phyloP scores from a whole-genome alignment of 805 yeast genomes.

The Pichia ethanolica region DNA sequence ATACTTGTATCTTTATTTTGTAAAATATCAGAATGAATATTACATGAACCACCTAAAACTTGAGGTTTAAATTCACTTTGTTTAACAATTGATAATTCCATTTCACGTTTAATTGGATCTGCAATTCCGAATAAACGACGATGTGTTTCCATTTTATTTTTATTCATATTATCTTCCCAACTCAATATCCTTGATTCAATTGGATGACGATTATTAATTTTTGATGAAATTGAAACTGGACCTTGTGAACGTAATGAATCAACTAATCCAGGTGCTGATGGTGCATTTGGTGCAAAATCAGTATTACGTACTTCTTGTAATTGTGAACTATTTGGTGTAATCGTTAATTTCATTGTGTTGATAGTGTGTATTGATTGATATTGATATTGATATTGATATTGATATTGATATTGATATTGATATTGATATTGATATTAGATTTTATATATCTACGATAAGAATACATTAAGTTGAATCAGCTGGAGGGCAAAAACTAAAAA shows the following conservation, averaged over 20 bases:
- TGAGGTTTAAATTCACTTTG: slow-evolving; percentile 63
- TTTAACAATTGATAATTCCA: slow-evolving; percentile 77
- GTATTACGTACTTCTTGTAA: slow-evolving; percentile 43
- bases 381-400: no score
- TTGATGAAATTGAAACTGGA: slow-evolving; percentile 50
- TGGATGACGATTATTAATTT: slow-evolving; percentile 77
- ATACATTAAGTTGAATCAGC: no score
- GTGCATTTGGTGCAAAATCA: slow-evolving; percentile 47
- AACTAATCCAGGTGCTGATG: slow-evolving; percentile 61
- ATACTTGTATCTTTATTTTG: slow-evolving; percentile 66
- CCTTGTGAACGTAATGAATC: slow-evolving; percentile 65
- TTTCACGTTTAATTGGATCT: slow-evolving; percentile 83
- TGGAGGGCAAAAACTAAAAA: no score
- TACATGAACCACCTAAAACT: slow-evolving; percentile 48
- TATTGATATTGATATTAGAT: not conserved
- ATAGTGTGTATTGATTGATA: not conserved
- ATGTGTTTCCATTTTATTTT: slow-evolving; percentile 65
- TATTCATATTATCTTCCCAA: slow-evolving; percentile 76
- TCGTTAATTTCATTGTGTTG: slow-evolving; percentile 31
- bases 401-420: no score
- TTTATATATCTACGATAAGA: no score
- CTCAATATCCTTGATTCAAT: slow-evolving; percentile 63
- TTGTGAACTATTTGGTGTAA: slow-evolving; percentile 47
- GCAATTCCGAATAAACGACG: slow-evolving; percentile 86
- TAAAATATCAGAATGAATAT: slow-evolving; percentile 56